Conservation (phyloP, 306 rosid genomes). For the Cicer chorassanicum region DNA sequence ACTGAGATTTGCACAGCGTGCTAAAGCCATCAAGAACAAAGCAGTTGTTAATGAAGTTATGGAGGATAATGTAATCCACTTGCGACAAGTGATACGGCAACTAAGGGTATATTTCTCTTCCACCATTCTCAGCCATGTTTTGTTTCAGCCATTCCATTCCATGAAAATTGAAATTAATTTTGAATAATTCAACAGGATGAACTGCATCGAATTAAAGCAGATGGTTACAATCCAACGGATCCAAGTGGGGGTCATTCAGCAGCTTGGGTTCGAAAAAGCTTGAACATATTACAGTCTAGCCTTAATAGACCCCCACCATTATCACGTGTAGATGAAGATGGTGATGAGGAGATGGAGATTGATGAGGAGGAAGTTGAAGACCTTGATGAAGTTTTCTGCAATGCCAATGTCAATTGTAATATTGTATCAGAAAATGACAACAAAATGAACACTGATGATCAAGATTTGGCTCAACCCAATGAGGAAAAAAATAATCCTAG, state of each 20-base stretch:
- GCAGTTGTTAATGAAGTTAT: conserved; percentile 95
- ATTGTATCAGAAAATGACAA: conserved; percentile 46
- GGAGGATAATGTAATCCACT: conserved; percentile 85
- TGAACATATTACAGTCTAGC: conserved; percentile 72
- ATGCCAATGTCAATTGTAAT: conserved; percentile 38
- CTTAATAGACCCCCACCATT: conserved; percentile 61
- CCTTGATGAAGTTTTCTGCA: conserved; percentile 35
- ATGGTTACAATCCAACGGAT: conserved; percentile 64
- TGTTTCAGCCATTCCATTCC: conserved; percentile 30
- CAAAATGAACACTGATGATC: conserved; percentile 44
- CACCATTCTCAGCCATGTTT: conserved; percentile 30
- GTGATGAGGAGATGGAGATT: conserved; percentile 98
- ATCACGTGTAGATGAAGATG: conserved; percentile 72
- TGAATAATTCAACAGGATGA: conserved; percentile 76
- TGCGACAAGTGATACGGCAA: conserved; percentile 91
- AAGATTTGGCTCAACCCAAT: conserved; percentile 43
- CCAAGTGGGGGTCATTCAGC: conserved; percentile 79
- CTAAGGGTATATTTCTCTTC: conserved; percentile 69
- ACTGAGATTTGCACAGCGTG: conserved; percentile 96
- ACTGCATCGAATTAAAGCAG: conserved; percentile 75
- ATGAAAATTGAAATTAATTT: conserved; percentile 28
- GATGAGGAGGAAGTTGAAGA: conserved; percentile 83
- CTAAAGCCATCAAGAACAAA: conserved; percentile 96
- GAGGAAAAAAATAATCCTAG: conserved; percentile 44
- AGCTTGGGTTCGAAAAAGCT: conserved; percentile 92